Evolutionary conservation across 805 yeast genomes (phyloP), one percentile per base, ranked within the genome.

Genomic region (Saturnispora sekii): DNA sequence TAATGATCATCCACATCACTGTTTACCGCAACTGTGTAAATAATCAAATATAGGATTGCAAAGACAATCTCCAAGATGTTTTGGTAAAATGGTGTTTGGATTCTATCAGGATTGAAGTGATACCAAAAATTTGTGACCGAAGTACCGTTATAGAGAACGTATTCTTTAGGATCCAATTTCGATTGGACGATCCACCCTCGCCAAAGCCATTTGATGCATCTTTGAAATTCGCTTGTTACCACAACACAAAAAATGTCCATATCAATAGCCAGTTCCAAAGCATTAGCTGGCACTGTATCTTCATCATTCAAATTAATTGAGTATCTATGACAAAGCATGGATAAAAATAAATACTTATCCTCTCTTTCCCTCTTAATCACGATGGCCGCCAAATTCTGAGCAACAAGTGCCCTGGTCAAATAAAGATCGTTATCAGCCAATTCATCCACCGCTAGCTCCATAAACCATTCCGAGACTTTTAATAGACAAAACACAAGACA

Each of bases 201-300:
- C 96, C 96, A 87, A 40, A 87, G 62, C 95, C 95, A 87, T 52
- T 81, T 78, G 55, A 86, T 73, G 64, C 95, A 85, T 44, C 95
- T 67, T 62, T 87, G 95, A 60, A 77, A 87, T 0, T 95, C 96
- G 8, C 81, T 67, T 0, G 94, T 77, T 2, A 87, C 80, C 53
- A 88, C 84, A 14, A 86, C 80, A 17, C 73, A 70, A 8, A 89
- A 79, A 10, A 84, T 75, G 53, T 87, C 95, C 75, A 79, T 76
- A 57, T 87, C 96, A 26, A 84, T 87, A 0, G 95, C 95, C 55
- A 86, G 61, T 59, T 87, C 96, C 50, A 87, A 64, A 0, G 88
- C 95, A 62, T 76, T 81, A n/a, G 72, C 63, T 0, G 95, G 90
- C 4, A 60, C 68, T 1, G 78, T 62, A 51, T 81, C 88, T 28